Conservation (phyloP, 768 basidiomycete species). For the Hygrophorus pudorinus region DNA sequence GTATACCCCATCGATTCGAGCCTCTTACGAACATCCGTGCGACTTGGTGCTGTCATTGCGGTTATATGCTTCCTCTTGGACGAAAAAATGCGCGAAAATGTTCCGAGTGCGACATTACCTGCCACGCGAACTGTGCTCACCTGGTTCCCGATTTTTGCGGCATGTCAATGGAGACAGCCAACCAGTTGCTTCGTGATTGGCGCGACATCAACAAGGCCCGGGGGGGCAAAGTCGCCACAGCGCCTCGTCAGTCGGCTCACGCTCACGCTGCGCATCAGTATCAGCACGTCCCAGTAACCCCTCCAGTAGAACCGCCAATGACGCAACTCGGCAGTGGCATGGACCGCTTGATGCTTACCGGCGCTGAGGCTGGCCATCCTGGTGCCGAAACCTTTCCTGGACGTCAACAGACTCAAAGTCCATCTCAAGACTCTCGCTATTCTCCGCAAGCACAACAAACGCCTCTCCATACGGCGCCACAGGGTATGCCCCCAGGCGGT, state of each 20-base stretch:
- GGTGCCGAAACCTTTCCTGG: constrained; percentile 24
- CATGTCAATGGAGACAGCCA: constrained; percentile 99
- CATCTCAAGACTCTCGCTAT: constrained; percentile 30
- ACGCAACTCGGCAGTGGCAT: constrained; percentile 22
- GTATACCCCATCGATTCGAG: constrained; percentile 97
- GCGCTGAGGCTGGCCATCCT: constrained; percentile 24
- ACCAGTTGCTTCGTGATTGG: constrained; percentile 82
- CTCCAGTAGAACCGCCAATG: constrained; percentile 14
- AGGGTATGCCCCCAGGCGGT: constrained; percentile 18
- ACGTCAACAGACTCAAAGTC: constrained; percentile 24
- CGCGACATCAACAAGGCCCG: constrained; percentile 80
- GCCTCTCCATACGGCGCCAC: constrained; percentile 20
- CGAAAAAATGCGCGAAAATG: constrained; percentile 96
- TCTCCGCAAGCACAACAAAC: constrained; percentile 24
- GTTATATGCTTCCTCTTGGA: constrained; percentile 94
- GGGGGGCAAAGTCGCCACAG: constrained; percentile 30
- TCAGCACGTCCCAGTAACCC: constrained; percentile 16
- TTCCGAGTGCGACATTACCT: constrained; percentile 92
- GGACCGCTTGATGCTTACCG: constrained; percentile 37
- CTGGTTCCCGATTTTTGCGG: constrained; percentile 99
- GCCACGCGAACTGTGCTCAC: constrained; percentile 95
- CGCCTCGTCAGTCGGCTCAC: constrained; percentile 24
- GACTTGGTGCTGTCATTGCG: constrained; percentile 99
- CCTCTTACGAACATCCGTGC: constrained; percentile 94
- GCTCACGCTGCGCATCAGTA: constrained; percentile 25